Base-by-base conservation (phyloP, 768 basidiomycete species). In the Xerocomellus amylosporus region DNA sequence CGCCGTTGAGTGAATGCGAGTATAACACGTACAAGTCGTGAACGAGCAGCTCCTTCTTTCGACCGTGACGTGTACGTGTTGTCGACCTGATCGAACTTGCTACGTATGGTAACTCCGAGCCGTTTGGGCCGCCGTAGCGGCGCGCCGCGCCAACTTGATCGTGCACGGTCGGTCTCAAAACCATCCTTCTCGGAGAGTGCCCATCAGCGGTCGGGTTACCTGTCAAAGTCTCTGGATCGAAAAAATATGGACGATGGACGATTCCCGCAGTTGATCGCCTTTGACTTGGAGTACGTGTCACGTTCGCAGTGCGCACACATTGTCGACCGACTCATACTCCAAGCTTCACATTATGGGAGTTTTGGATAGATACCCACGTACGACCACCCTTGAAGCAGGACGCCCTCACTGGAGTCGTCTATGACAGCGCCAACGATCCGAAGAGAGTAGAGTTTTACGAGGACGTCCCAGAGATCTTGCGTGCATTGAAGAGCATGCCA, bases 281-380 rank as follows among this genome's bases (percentile, higher is more conserved):
- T 93, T 65, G 92, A 94, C 63, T 73, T 93, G 15, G 91, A 93
- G 86, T 92, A 68, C 47, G 81, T 64, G 5, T 3, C 4, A 6
- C 33, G 19, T 66, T 65, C 31, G 22, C 36, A 31, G 24, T 26
- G 37, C 26, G n/a, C 26, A 13, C 24, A 5, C 33, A 45, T 12
- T n/a, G n/a, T n/a, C n/a, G 24, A 14, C 15, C 43, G 34, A 39
- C 50, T 58, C 30, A 60, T n/a, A 4, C 49, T 54, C 8, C 34
- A 57, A 91, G 90, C 65, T 93, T 88, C 67, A 93, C 92, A 0
- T 75, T 93, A 7, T 93, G 90, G 91, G 81, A 86, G 53, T 75
- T 93, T 15, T 93, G 90, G 91, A 86, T 93, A 49, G 92, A 94
- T 68, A 84, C 84, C 17, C 87, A 92, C 66, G 77, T 89, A 48